phyloP scores from a whole-genome alignment of 192 early-diverging fungal genomes.

The Coemansia sp. region DNA sequence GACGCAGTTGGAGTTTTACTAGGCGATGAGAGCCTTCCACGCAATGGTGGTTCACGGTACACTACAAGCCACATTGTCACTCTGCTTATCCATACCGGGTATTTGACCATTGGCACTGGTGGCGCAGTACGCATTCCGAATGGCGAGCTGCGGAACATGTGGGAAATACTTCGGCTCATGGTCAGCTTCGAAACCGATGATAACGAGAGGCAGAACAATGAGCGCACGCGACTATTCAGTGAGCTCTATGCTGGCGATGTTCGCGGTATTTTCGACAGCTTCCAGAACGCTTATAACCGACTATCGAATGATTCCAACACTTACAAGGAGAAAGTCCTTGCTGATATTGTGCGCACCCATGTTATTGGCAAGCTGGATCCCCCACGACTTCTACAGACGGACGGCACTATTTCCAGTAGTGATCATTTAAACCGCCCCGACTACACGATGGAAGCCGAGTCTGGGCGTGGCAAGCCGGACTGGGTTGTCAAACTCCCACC shows the following conservation, averaged over 20 bases:
- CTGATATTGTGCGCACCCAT: background rate
- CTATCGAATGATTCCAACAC: background rate
- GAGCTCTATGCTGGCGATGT: background rate
- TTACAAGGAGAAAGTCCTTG: too few species aligned
- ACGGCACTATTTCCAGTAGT: background rate
- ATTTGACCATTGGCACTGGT: background rate
- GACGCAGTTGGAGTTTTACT: background rate
- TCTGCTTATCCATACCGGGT: background rate
- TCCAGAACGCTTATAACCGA: background rate
- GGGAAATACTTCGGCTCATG: background rate
- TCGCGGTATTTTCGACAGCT: background rate
- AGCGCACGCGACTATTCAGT: background rate
- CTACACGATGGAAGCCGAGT: background rate
- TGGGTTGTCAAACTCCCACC: background rate
- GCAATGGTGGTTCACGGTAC: background rate
- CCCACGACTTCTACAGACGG: background rate
- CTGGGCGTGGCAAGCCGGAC: background rate
- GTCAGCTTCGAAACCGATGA: background rate
- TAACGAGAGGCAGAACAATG: background rate
- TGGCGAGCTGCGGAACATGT: background rate
- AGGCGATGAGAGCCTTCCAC: background rate
- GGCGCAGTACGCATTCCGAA: background rate
- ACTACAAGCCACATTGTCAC: background rate
- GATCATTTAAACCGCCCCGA: background rate
- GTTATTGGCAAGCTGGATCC: slow-evolving; percentile 5